These are phyloP conservation scores for Cyberlindnera sargentensis DNA, from an alignment of 805 yeast genomes.

Conservation along the genomic window DNA sequence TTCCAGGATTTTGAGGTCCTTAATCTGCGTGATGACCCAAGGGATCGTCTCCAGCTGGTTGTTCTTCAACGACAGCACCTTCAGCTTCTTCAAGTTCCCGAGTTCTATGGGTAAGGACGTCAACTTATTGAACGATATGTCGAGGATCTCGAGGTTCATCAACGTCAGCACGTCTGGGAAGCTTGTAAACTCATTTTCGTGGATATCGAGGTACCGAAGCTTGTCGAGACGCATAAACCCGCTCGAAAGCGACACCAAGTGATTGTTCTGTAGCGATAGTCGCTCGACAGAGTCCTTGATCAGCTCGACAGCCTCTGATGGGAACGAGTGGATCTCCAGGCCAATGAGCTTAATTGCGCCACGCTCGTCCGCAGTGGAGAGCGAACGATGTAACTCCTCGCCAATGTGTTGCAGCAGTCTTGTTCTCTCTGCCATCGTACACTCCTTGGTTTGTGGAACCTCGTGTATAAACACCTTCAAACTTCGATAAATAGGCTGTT, in stretches of 20 bases:
- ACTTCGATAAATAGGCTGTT: too few species aligned
- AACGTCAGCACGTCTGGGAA: constrained; percentile 42
- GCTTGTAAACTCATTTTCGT: constrained; percentile 46
- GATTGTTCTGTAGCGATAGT: constrained; percentile 48
- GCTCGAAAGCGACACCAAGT: constrained; percentile 39
- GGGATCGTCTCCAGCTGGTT: constrained; percentile 53
- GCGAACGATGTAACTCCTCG: constrained; percentile 19
- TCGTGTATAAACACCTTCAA: too few species aligned
- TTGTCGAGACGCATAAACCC: constrained; percentile 36
- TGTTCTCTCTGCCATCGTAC: constrained; percentile 5
- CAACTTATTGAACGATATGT: constrained; percentile 52
- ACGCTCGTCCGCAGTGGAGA: constrained; percentile 16
- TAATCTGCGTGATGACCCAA: constrained; percentile 42
- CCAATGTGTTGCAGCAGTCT: constrained; percentile 19
- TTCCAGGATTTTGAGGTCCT: constrained; percentile 49
- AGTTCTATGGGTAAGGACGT: constrained; percentile 39
- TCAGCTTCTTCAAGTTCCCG: constrained; percentile 35
- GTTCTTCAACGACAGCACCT: constrained; percentile 53
- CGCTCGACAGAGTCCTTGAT: constrained; percentile 36
- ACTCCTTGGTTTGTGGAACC: too few species aligned
- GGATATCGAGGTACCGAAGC: constrained; percentile 58
- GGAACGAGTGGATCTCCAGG: constrained; percentile 31
- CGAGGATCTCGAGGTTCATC: constrained; percentile 53
- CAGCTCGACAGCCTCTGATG: constrained; percentile 31
- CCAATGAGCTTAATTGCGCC: constrained; percentile 31